Evolutionary conservation across 73 alveolate species (phyloP).

Genomic region (Urostyla sp.): DNA sequence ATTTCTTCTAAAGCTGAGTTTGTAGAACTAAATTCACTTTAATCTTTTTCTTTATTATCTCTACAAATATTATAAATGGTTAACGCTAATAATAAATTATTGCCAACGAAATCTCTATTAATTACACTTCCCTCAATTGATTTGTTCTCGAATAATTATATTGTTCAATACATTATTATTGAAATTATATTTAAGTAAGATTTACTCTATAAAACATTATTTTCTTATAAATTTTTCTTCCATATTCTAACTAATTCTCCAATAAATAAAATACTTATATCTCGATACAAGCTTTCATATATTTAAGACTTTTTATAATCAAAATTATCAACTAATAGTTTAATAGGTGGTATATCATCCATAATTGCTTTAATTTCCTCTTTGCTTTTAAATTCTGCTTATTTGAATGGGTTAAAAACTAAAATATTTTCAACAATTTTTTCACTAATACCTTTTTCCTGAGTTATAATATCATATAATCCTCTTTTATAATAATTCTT

Average conservation of each 20-base stretch:
- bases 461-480: conserved; percentile 28
- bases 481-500: conserved; percentile 10
- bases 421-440: background rate
- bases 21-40: conserved; percentile 24
- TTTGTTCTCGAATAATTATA: conserved; percentile 20
- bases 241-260: conserved; percentile 12
- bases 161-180: conserved; percentile 28
- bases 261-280: background rate
- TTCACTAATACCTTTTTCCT: conserved; percentile 17
- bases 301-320: conserved; percentile 38
- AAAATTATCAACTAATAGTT: conserved; percentile 21
- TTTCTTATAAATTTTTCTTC: conserved; percentile 17
- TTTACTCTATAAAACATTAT: background rate
- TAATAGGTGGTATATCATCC: conserved; percentile 1
- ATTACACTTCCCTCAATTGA: conserved; percentile 4
- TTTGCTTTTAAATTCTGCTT: background rate
- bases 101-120: conserved; percentile 43
- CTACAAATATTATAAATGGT: background rate
- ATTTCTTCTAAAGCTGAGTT: conserved; percentile 39
- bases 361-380: background rate
- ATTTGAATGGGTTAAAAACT: conserved; percentile 1
- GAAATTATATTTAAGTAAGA: conserved; percentile 4
- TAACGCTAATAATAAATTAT: conserved; percentile 36
- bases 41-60: conserved; percentile 35
- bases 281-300: conserved; percentile 4